These are phyloP conservation scores for Elongisporangium senticosum DNA, from an alignment of 352 stramenopile genomes.

Conservation along the genomic window DNA sequence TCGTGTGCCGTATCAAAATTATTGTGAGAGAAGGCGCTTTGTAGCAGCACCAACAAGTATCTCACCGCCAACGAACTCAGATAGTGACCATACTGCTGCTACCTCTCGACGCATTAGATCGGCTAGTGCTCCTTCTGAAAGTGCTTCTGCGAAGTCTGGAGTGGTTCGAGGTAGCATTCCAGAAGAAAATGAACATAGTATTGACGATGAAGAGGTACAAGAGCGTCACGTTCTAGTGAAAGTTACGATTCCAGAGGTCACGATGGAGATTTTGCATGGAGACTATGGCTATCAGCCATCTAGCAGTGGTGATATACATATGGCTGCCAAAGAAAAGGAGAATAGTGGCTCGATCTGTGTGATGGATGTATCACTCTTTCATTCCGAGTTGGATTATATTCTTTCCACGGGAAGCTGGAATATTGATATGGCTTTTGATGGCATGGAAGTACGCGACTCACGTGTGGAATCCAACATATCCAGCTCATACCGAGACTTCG, in stretches of 20 bases:
- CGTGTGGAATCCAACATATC: conserved; percentile 51
- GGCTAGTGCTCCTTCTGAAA: conserved; percentile 10
- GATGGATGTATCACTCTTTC: conserved; percentile 45
- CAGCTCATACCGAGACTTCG: conserved; percentile 57
- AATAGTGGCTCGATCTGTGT: conserved; percentile 73
- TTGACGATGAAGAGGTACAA: conserved; percentile 26
- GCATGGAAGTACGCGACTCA: conserved; percentile 66
- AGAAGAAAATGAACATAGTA: conserved; percentile 20
- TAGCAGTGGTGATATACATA: conserved; percentile 64
- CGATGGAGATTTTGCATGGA: conserved; percentile 74
- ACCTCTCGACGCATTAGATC: background rate
- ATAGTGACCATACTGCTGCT: background rate
- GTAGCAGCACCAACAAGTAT: background rate
- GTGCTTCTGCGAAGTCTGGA: conserved; percentile 6
- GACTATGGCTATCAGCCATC: conserved; percentile 77
- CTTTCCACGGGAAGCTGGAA: conserved; percentile 38
- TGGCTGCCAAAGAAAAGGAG: conserved; percentile 57
- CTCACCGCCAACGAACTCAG: background rate
- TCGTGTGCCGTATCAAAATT: conserved; percentile 69
- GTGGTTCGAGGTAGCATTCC: conserved; percentile 12
- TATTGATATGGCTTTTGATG: conserved; percentile 44
- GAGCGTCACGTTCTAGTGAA: conserved; percentile 57
- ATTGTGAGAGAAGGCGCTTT: conserved; percentile 51
- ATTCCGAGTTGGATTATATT: conserved; percentile 44
- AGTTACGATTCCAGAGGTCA: conserved; percentile 59